Percentiles rank a stretch among this genome's conserved stretches.
Evolutionary conservation across 495 filamentous ascomycete genomes (phyloP).

Genomic region (Xylaria acuta): DNA sequence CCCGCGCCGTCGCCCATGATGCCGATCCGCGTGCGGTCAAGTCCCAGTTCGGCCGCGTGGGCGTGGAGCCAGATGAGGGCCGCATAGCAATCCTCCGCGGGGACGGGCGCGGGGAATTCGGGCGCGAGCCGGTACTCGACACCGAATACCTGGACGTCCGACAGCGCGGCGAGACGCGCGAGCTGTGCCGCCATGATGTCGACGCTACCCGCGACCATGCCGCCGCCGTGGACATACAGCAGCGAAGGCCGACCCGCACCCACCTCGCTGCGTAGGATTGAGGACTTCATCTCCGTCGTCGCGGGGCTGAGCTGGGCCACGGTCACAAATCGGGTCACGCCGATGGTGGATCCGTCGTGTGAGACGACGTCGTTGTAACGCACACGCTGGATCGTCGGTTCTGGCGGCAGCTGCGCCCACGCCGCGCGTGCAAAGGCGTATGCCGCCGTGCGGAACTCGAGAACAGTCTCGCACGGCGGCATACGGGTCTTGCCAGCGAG

Average conservation of each 20-base stretch:
- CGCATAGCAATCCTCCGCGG: slow-evolving; percentile 37
- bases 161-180: slow-evolving; percentile 30
- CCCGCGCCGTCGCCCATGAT: slow-evolving; percentile 42
- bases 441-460: slow-evolving; percentile 25
- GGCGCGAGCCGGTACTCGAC: slow-evolving; percentile 51
- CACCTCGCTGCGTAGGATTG: slow-evolving; percentile 17
- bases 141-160: slow-evolving; percentile 40
- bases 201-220: slow-evolving; percentile 42
- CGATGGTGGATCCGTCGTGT: slow-evolving; percentile 27
- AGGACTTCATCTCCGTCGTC: background rate
- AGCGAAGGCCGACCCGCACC: slow-evolving; percentile 35
- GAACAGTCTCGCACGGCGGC: slow-evolving; percentile 4
- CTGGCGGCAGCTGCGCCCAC: slow-evolving; percentile 8
- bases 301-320: slow-evolving; percentile 12
- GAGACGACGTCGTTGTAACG: slow-evolving; percentile 17
- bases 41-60: slow-evolving; percentile 26
- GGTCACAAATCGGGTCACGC: slow-evolving; percentile 30
- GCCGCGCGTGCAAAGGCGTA: slow-evolving; percentile 20
- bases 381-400: slow-evolving; percentile 23
- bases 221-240: slow-evolving; percentile 50
- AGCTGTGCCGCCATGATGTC: slow-evolving; percentile 33
- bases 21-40: slow-evolving; percentile 37
- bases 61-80: slow-evolving; percentile 29
- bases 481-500: slow-evolving; percentile 15
- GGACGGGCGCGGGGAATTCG: slow-evolving; percentile 35